Base-by-base conservation (phyloP, 192 early-diverging fungal species). In the Oehlia diaphana region DNA sequence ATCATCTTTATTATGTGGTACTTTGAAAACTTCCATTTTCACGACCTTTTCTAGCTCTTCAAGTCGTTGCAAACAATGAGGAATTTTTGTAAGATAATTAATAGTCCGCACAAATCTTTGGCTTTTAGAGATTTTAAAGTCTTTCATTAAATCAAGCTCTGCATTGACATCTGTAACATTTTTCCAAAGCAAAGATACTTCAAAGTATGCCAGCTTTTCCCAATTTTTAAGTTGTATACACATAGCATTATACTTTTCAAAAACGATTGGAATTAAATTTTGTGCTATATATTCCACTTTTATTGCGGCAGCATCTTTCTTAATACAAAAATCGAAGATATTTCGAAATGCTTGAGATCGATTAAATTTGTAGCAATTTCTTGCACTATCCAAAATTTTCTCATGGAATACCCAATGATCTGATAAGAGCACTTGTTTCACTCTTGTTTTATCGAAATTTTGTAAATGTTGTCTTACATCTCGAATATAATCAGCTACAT, bases 151-250 rank as follows among this genome's bases (percentile, higher is more conserved):
- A 33, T 76, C 19, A 3, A 76, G 10, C 37, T 79, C 77, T 9
- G 12, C 35, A 35, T 63, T 23, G 13, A 70, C n/a, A 71, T 72
- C 53, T 0, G 67, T 49, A 13, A 71, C 67, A 71, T 70, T 71
- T 44, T 70, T 71, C 77, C 77, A 79, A 26, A 79, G 21, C 10
- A 71, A n/a, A 31, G 49, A 9, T n/a, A 35, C 77, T 7, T 53
- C 12, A 42, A n/a, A 6, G 62, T 71, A 39, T 69, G 2, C n/a
- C n/a, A 79, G 7, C 10, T 63, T 23, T 64, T 63, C 63, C 75
- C 75, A 76, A 13, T 76, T 37, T 26, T 65, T 65, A 76, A 23
- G 65, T 21, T 50, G 33, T 9, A 6, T 12, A 53, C 75, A 47
- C 12, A 42, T 39, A 14, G 23, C 5, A 65, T 4, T 1, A 47